Percentiles rank a stretch among this genome's conserved stretches.
Evolutionary conservation across 2,329 filamentous ascomycete genomes (phyloP).

Genomic region (Aureobasidium sp.): DNA sequence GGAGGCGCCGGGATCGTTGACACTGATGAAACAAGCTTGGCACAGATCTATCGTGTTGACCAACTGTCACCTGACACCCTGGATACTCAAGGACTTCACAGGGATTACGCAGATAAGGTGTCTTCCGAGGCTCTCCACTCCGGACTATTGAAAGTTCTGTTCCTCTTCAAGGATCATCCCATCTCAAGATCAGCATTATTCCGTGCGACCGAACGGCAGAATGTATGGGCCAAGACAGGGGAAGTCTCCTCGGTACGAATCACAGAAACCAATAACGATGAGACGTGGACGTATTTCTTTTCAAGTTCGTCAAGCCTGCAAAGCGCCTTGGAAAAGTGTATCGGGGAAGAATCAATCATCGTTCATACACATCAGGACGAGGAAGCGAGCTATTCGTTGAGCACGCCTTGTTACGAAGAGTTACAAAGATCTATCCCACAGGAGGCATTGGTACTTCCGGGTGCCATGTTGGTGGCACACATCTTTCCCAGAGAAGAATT

Average conservation of each 20-base stretch:
- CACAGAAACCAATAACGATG: background rate
- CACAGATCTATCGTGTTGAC: background rate
- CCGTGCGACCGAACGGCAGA: background rate
- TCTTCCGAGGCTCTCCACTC: background rate
- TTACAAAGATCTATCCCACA: background rate
- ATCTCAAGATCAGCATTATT: background rate
- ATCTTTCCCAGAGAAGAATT: background rate
- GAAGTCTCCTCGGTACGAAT: background rate
- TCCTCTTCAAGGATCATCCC: background rate
- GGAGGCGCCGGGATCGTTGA: background rate
- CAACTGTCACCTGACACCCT: background rate
- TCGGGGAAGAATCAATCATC: background rate
- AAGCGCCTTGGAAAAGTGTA: background rate
- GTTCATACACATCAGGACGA: background rate
- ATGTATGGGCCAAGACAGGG: background rate
- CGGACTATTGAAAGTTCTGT: background rate
- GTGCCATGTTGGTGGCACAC: background rate
- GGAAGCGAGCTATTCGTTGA: background rate
- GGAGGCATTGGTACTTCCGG: background rate
- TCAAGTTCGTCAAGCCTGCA: background rate
- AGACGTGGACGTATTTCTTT: background rate
- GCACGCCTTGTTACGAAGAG: background rate
- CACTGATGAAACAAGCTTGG: background rate
- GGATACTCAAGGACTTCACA: background rate
- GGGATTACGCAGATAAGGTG: background rate